A percentile compares a stretch with the other conserved stretches of the same genome.
These are phyloP conservation scores for Adiantum capillusveneris DNA, from an alignment of 75 land plant species.

Conservation along the genomic window DNA sequence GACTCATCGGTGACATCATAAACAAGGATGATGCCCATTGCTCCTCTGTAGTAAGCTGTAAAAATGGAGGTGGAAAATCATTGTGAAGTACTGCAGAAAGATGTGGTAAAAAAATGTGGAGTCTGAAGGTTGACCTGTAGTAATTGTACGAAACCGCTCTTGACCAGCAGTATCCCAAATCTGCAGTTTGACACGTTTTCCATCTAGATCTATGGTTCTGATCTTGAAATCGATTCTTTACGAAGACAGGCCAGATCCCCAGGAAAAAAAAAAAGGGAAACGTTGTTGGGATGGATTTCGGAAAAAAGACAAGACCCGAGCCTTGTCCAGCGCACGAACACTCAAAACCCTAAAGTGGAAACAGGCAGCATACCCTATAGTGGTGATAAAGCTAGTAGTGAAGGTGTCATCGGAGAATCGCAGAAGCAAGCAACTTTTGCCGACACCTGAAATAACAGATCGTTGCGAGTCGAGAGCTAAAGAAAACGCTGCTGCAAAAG, in stretches of 20 bases:
- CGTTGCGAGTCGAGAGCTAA: too few relatives aligned
- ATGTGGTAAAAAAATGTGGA: background rate
- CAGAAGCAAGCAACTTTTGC: constrained; percentile 71
- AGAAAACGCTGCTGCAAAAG: too few relatives aligned
- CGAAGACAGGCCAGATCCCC: background rate
- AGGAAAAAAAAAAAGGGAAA: background rate
- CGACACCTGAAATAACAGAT: constrained; percentile 46
- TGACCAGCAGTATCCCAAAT: constrained; percentile 85
- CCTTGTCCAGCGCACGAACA: background rate
- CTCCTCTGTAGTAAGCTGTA: constrained; percentile 73
- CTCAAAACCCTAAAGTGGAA: background rate
- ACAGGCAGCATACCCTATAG: constrained; percentile 49
- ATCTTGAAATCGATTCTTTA: constrained; percentile 72
- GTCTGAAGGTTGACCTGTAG: constrained; percentile 35
- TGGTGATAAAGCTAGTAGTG: constrained; percentile 79
- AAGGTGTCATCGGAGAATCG: constrained; percentile 80
- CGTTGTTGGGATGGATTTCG: background rate
- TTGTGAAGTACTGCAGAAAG: too few relatives aligned
- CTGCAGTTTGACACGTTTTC: constrained; percentile 63
- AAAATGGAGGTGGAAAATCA: background rate
- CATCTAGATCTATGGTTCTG: constrained; percentile 66
- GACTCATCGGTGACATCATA: constrained; percentile 83
- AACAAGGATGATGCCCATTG: constrained; percentile 74
- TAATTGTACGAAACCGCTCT: constrained; percentile 64
- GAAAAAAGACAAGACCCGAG: background rate